Evolutionary conservation across 2,329 filamentous ascomycete species (phyloP), one percentile per base, ranked within the genome.

Genomic region (Microdochium trichocladiopsis): DNA sequence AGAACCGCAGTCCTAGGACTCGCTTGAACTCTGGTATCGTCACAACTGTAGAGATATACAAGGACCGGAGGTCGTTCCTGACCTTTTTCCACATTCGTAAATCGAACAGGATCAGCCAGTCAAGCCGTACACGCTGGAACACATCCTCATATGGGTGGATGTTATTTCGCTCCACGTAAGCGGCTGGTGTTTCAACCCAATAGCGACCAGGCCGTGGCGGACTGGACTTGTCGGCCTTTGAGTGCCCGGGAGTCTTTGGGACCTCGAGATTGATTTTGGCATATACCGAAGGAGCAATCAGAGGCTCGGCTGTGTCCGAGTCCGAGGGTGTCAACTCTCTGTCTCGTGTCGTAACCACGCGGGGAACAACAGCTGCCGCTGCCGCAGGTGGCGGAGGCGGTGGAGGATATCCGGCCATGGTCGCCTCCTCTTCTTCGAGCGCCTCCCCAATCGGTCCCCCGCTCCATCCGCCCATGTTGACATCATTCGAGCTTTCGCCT

Each of bases 41-140:
- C 48, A 99, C 92, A 4, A 99, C 90, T 0, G 94, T 99, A 49
- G 90, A 94, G 61, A 99, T 96, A 69, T 96, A 97, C 1, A 99
- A 80, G 57, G 96, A 88, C 28, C 94, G 86, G 52, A 99, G 79
- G 65, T 95, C 89, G 49, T 93, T 91, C 52, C 94, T 84, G 28
- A 95, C 82, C 66, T 91, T 94, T 71, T 99, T 99, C 94, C 94
- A 99, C 78, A 99, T 84, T 43, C 94, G 80, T 50, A 99, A 72
- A 66, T 99, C 94, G 66, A 96, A 99, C 9, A 99, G 76, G 25
- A 99, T 90, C 64, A 99, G 80, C 82, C 90, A 96, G 69, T 99
- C 94, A 5, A 99, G 76, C 28, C 94, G 86, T 12, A 97, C 88
- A 28, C 92, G 86, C 64, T 93, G 84, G 72, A 90, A 91, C 4